Conservation (phyloP, 768 basidiomycete species). For the Termitomyces sp. region DNA sequence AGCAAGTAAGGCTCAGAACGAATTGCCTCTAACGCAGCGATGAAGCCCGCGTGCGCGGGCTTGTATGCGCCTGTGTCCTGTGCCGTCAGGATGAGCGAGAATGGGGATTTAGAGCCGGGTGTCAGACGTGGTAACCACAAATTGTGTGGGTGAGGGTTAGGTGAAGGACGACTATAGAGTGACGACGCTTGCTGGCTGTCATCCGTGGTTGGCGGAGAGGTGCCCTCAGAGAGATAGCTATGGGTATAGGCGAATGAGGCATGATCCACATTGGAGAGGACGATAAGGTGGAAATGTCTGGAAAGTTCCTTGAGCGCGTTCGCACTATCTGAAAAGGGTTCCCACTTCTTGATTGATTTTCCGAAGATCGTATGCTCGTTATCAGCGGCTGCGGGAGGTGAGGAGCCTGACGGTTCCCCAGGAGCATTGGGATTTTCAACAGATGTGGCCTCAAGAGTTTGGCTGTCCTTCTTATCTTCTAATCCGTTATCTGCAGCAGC, state of each 20-base stretch:
- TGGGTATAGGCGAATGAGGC: slow-evolving; percentile 60
- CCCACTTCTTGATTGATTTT: slow-evolving; percentile 58
- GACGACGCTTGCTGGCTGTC: slow-evolving; percentile 12
- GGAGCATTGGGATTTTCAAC: slow-evolving; percentile 1
- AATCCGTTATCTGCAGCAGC: slow-evolving; percentile 24
- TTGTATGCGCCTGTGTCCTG: slow-evolving; percentile 75
- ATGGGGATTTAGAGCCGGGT: slow-evolving; percentile 47
- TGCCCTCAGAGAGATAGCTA: slow-evolving; percentile 44
- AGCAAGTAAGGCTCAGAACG: slow-evolving; percentile 36
- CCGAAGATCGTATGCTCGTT: slow-evolving; percentile 50
- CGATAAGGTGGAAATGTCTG: slow-evolving; percentile 62
- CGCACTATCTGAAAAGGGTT: slow-evolving; percentile 63
- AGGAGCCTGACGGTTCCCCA: slow-evolving; percentile 15
- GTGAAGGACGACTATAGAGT: slow-evolving; percentile 27
- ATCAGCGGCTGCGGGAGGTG: slow-evolving; percentile 6
- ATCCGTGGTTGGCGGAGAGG: slow-evolving; percentile 12
- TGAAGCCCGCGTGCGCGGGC: slow-evolving; percentile 55
- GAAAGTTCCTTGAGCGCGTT: slow-evolving; percentile 57
- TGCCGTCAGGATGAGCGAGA: slow-evolving; percentile 66
- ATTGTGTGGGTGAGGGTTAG: slow-evolving; percentile 27
- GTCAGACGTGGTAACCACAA: slow-evolving; percentile 44
- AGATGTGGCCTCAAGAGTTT: slow-evolving; percentile 17
- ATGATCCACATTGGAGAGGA: slow-evolving; percentile 75
- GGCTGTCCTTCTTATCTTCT: slow-evolving; percentile 1
- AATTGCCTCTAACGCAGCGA: slow-evolving; percentile 43